Base-by-base conservation (phyloP, 2,329 filamentous ascomycete species). In the Ceratocystis alfenasii region DNA sequence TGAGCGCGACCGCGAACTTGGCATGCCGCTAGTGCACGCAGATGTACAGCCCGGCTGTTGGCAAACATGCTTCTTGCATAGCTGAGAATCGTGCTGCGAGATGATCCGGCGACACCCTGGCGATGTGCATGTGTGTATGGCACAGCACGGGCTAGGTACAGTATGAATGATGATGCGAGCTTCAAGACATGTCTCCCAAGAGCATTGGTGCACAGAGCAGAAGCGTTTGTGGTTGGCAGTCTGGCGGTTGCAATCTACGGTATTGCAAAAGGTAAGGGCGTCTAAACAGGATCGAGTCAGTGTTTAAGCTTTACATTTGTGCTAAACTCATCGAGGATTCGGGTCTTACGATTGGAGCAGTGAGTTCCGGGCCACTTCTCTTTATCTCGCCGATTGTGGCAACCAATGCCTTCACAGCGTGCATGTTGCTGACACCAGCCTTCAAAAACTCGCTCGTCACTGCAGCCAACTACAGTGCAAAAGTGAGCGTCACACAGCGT, bases 341-440 rank as follows among this genome's bases (percentile, higher is more conserved):
- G 45, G 45, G 17, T 17, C 63, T 65, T 60, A 65, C 63, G 66
- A 7, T 61, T 25, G 1, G 7, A 41, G 28, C 63, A 67, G 50
- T 59, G 62, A 4, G 44, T 48, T 3, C 46, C 60, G 1, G 48
- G 48, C 6, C 62, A 44, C 12, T 50, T 36, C 8, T 33, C 36
- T 10, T 30, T 36, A 25, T 66, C 61, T 20, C 63, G 64, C 28
- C 53, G 45, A 5, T 20, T 22, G 50, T 57, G 66, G 6, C 66
- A 70, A 0, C 28, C 53, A 1, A 74, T 57, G 12, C 62, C 62
- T n/a, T 63, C 59, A 57, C 70, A 71, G 7, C 59, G n/a, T 12
- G 65, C 62, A 48, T 71, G 70, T 6, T 64, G 36, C 22, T 36
- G 53, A 44, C 70, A 71, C 69, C 69, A 71, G 62, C 65, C 46